phyloP scores from a whole-genome alignment of 805 yeast species.

The Cyberlindnera euphorbiiphila region DNA sequence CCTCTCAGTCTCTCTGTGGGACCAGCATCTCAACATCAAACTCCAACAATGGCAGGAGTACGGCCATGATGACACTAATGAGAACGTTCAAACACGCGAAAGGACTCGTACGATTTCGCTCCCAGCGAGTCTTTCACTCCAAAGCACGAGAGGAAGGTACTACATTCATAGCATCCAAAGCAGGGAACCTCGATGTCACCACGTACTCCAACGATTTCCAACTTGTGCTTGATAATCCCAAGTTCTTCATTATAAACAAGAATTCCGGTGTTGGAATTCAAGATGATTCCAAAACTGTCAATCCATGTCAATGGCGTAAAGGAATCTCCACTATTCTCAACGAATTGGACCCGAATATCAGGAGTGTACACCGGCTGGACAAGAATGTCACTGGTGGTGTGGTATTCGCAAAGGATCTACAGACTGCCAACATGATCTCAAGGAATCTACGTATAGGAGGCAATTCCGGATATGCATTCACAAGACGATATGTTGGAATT shows the following conservation, averaged over 20 bases:
- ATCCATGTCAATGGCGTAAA: slow-evolving; percentile 4
- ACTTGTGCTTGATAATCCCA: slow-evolving; percentile 12
- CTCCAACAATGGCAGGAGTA: no score
- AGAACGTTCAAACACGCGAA: no score
- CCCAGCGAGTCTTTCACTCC: no score
- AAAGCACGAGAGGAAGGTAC: no score
- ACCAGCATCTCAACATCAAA: no score
- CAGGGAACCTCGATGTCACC: no score
- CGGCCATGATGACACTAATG: no score
- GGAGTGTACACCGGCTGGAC: slow-evolving; percentile 38
- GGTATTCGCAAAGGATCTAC: slow-evolving; percentile 32
- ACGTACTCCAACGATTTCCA: slow-evolving; percentile 6
- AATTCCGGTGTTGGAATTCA: slow-evolving; percentile 34
- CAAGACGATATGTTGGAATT: slow-evolving; percentile 35
- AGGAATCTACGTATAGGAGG: slow-evolving; percentile 34
- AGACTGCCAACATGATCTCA: slow-evolving; percentile 32
- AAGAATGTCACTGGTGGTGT: slow-evolving; percentile 39
- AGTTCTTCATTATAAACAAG: slow-evolving; percentile 31
- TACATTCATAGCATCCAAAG: no score
- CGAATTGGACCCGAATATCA: slow-evolving; percentile 16
- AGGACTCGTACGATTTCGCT: no score
- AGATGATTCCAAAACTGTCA: slow-evolving; percentile 26
- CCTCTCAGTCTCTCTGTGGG: not conserved
- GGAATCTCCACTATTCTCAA: slow-evolving; percentile 15
- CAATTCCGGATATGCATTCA: slow-evolving; percentile 32